These are phyloP conservation scores for Candida tetrigidarum DNA, from an alignment of 1,139 yeast genomes.

Conservation along the genomic window DNA sequence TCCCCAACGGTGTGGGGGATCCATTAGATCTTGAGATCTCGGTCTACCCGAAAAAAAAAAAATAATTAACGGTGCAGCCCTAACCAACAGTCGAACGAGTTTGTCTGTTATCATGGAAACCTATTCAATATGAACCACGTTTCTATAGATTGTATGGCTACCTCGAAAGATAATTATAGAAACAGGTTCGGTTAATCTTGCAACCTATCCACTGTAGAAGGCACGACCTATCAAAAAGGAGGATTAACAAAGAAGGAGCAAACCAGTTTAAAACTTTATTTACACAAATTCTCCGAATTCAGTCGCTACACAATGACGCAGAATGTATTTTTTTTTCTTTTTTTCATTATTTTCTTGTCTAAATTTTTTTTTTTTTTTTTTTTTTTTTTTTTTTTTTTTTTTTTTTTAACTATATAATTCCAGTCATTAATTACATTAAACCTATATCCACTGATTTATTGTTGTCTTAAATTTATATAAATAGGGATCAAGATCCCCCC, in stretches of 20 bases:
- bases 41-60: not conserved
- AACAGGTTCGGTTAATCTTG: not conserved
- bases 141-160: too few species aligned
- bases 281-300: constrained; percentile 4
- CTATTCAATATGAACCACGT: too few species aligned
- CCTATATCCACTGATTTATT: not conserved
- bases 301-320: not conserved
- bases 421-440: not conserved
- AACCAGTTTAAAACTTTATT: not conserved
- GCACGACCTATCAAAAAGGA: not conserved
- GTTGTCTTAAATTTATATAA: constrained; percentile 1
- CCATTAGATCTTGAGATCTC: not conserved
- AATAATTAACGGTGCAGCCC: not conserved
- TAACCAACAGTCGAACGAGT: not conserved
- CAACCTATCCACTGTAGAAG: not conserved
- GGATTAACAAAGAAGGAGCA: too few species aligned
- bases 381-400: not conserved
- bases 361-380: not conserved
- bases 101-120: not conserved
- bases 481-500: constrained; percentile 2
- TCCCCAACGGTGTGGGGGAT: constrained; percentile 7
- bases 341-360: not conserved
- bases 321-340: not conserved
- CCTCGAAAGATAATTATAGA: not conserved
- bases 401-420: not conserved